Evolutionary conservation across 768 basidiomycete genomes (phyloP).

Genomic region (Myochromella boudieri): DNA sequence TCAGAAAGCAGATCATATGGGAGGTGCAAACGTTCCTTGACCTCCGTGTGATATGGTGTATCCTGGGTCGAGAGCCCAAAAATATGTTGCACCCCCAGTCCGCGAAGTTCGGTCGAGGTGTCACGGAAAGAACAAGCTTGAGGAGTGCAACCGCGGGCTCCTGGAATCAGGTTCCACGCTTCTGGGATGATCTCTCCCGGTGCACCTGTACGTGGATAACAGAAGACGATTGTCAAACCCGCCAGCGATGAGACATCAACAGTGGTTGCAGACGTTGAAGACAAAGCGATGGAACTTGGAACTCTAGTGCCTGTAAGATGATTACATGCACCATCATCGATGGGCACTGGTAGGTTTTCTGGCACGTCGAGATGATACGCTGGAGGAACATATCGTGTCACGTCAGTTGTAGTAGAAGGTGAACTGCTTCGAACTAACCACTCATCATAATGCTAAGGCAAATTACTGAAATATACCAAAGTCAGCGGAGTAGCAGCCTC

Average conservation of each 20-base stretch:
- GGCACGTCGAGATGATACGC: slow-evolving; percentile 11
- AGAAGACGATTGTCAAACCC: slow-evolving; percentile 20
- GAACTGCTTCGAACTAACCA: neutral
- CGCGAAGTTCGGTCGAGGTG: slow-evolving; percentile 15
- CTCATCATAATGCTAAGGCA: neutral
- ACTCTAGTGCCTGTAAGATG: slow-evolving; percentile 16
- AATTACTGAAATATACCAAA: no score
- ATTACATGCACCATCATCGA: slow-evolving; percentile 21
- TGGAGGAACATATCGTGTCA: neutral
- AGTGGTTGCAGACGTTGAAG: slow-evolving; percentile 16
- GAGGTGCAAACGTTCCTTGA: slow-evolving; percentile 21
- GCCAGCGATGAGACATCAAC: slow-evolving; percentile 18
- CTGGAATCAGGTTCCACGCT: slow-evolving; percentile 22
- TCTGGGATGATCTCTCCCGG: slow-evolving; percentile 17
- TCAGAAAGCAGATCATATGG: slow-evolving; percentile 21
- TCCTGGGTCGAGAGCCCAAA: slow-evolving; percentile 23
- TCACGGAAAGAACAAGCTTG: slow-evolving; percentile 24
- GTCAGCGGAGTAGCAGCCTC: no score
- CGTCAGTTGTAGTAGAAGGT: neutral
- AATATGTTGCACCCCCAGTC: slow-evolving; percentile 18
- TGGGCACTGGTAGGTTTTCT: slow-evolving; percentile 17
- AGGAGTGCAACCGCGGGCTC: slow-evolving; percentile 23
- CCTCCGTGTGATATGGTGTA: slow-evolving; percentile 19
- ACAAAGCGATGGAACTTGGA: slow-evolving; percentile 14
- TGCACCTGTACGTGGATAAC: slow-evolving; percentile 21